Evolutionary conservation across 371 early-diverging fungal species (phyloP), one percentile per base, ranked within the genome.

Genomic region (Choanephora cucurbitarum): DNA sequence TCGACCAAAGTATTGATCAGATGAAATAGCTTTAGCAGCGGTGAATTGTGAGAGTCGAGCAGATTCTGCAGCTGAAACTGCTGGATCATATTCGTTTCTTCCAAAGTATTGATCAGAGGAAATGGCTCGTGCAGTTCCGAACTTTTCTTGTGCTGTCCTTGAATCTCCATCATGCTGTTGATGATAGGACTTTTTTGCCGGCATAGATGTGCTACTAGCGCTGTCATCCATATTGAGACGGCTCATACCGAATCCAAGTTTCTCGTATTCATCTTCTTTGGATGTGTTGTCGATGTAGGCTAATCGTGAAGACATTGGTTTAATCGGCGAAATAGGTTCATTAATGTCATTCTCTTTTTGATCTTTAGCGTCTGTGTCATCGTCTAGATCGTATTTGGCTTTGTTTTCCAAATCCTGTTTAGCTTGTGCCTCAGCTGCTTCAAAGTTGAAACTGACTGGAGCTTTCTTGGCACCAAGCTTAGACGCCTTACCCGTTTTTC

Each of bases 61-160:
- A 31, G 78, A 71, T 18, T 88, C 82, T 51, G 88, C 89, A 13
- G 86, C 77, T 19, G 87, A 81, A 5, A 80, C 67, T 13, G 79
- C 72, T 34, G 80, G 81, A 64, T 86, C 85, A 49, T 88, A 90
- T 23, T 75, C 74, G 45, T 87, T 85, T 34, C 95, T 84, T 10
- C 87, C 90, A 84, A 96, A 95, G 73, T 85, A 96, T 72, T 93
- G 91, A 57, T 94, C 95, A 5, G 92, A 89, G 2, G 91, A 91
- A 49, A 95, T 93, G 19, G 89, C 84, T 59, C 89, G 91, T 15
- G 91, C 90, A 41, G 62, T 75, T 7, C 85, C 86, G 72, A 95
- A 95, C 58, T 84, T 85, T 22, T 83, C 82, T 22, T 77, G 79
- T 0, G 85, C 86, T 8, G 72, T 57, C 22, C 69, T 69, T 8